phyloP scores from a whole-genome alignment of 495 filamentous ascomycete species.

The Pyrenopolyporus hunteri region DNA sequence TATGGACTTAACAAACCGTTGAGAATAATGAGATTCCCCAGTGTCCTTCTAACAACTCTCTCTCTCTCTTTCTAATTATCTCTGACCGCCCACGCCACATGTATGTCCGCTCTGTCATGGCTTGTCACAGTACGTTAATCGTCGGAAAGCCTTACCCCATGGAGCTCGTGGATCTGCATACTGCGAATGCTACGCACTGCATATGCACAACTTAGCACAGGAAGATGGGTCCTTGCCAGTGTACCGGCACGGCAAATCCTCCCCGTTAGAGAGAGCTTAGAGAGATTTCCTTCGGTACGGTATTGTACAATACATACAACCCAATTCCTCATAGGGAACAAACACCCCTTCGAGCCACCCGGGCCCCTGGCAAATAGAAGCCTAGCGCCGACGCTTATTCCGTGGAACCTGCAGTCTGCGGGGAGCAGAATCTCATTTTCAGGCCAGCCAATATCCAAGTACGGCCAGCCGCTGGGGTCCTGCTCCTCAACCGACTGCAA shows the following conservation, averaged over 20 bases:
- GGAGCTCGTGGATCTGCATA: constrained; percentile 31
- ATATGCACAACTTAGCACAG: constrained; percentile 40
- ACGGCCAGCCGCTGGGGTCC: constrained; percentile 51
- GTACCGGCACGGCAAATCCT: constrained; percentile 37
- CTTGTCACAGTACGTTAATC: constrained; percentile 1
- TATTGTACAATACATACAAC: constrained; percentile 10
- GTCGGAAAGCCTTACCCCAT: too few relatives aligned
- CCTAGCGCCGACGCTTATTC: constrained; percentile 37
- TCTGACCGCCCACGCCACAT: too few relatives aligned
- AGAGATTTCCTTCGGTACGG: not conserved
- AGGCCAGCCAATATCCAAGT: constrained; percentile 56
- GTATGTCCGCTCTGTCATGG: not conserved
- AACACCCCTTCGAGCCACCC: too few relatives aligned
- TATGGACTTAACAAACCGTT: not conserved
- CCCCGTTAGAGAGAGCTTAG: too few relatives aligned
- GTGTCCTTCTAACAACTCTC: too few relatives aligned
- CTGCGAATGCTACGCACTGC: constrained; percentile 18
- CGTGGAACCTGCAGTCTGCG: constrained; percentile 33
- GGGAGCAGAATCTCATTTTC: constrained; percentile 31
- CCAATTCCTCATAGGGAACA: too few relatives aligned
- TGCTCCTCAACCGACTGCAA: constrained; percentile 38
- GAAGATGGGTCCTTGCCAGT: constrained; percentile 31
- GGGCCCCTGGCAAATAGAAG: too few relatives aligned
- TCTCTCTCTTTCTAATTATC: not conserved
- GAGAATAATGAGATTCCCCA: too few relatives aligned